A percentile compares a stretch with the other conserved stretches of the same genome.
Evolutionary conservation across 192 early-diverging fungal species (phyloP).

Genomic region (Pecoramyces ruminantium): DNA sequence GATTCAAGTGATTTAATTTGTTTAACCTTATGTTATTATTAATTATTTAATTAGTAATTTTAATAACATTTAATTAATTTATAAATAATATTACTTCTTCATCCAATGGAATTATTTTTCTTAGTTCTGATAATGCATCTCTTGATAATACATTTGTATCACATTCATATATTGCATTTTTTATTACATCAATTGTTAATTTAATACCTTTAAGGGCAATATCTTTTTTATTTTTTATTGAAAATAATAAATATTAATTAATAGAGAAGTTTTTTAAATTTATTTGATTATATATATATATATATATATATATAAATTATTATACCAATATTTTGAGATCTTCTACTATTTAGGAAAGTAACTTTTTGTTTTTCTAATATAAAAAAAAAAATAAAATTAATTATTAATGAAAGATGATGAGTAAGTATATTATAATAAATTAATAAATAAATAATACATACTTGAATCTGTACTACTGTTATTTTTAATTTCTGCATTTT

Average conservation of each 20-base stretch:
- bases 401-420: too few relatives aligned
- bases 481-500: neutral
- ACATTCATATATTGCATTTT: neutral
- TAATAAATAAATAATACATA: too few relatives aligned
- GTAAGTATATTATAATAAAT: neutral
- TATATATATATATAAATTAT: too few relatives aligned
- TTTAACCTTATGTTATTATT: too few relatives aligned
- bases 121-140: neutral
- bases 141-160: neutral
- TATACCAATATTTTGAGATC: neutral
- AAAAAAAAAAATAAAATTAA: neutral
- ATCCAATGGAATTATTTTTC: neutral
- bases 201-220: neutral
- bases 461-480: too few relatives aligned
- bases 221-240: neutral
- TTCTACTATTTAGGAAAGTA: neutral
- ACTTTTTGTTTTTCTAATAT: neutral
- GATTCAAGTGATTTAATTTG: too few relatives aligned
- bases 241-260: too few relatives aligned
- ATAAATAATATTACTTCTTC: neutral
- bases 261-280: too few relatives aligned
- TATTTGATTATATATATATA: too few relatives aligned
- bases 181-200: neutral
- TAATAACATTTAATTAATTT: too few relatives aligned
- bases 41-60: too few relatives aligned